Percentiles rank a stretch among this genome's conserved stretches.
Evolutionary conservation across 179 eudicot species (phyloP).

Genomic region (Carnegiea gigantea): DNA sequence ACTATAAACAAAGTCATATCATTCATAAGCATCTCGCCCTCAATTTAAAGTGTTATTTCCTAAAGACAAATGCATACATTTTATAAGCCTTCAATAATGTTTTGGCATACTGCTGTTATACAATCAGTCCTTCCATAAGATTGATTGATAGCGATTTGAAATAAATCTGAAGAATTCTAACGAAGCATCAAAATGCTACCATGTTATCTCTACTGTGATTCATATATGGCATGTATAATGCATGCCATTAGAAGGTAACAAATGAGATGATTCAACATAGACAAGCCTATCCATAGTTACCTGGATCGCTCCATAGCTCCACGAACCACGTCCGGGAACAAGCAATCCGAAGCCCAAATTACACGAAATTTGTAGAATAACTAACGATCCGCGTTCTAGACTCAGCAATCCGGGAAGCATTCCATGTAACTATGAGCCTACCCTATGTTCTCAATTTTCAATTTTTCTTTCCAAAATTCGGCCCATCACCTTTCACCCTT

Average conservation of each 20-base stretch:
- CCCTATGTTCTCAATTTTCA: too few relatives aligned
- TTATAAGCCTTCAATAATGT: neutral
- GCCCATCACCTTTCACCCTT: neutral
- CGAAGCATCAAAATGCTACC: neutral
- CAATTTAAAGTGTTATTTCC: neutral
- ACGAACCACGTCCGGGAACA: too few relatives aligned
- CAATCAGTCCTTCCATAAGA: neutral
- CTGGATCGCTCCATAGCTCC: too few relatives aligned
- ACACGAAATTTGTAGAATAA: too few relatives aligned
- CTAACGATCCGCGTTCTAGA: too few relatives aligned
- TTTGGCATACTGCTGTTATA: neutral
- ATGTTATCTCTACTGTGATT: too few relatives aligned
- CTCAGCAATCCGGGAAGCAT: too few relatives aligned
- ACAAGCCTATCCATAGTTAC: neutral
- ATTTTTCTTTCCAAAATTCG: neutral
- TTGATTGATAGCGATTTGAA: neutral
- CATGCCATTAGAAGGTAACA: neutral
- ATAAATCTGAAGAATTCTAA: neutral
- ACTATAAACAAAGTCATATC: neutral
- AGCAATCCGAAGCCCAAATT: too few relatives aligned
- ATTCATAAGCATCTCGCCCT: neutral
- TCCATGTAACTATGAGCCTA: neutral
- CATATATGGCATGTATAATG: neutral
- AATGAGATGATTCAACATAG: neutral
- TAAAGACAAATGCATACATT: neutral